phyloP scores from a whole-genome alignment of 352 stramenopile genomes.

The Aphanomyces cochlioides region DNA sequence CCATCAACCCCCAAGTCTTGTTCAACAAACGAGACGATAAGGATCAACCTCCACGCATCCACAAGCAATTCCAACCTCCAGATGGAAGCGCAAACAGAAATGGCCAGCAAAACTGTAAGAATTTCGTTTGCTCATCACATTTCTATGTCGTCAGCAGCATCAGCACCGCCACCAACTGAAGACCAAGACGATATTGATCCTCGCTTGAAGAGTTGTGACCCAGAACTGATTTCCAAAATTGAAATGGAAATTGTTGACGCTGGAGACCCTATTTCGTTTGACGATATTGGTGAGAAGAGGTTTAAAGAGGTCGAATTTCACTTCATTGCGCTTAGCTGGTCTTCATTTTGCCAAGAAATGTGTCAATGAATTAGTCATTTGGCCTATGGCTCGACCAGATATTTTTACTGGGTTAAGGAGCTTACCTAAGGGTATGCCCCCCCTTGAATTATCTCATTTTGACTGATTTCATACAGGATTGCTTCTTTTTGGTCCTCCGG shows the following conservation, averaged over 20 bases:
- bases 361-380: slow-evolving; percentile 98
- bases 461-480: slow-evolving; percentile 57
- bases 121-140: too few species aligned
- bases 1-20: slow-evolving; percentile 69
- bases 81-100: slow-evolving; percentile 34
- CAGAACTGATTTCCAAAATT: slow-evolving; percentile 95
- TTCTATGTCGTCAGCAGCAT: not conserved
- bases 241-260: slow-evolving; percentile 96
- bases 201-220: slow-evolving; percentile 91
- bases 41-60: slow-evolving; percentile 40
- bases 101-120: slow-evolving; percentile 5
- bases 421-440: slow-evolving; percentile 80
- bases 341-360: slow-evolving; percentile 97
- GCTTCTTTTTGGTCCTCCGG: slow-evolving; percentile 93
- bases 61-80: slow-evolving; percentile 74
- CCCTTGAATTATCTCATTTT: slow-evolving; percentile 9
- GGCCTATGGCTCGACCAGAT: slow-evolving; percentile 96
- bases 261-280: slow-evolving; percentile 91
- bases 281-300: slow-evolving; percentile 89
- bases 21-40: slow-evolving; percentile 41
- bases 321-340: slow-evolving; percentile 62
- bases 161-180: slow-evolving; percentile 8
- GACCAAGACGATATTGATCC: slow-evolving; percentile 87
- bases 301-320: too few species aligned
- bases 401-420: slow-evolving; percentile 95